Evolutionary conservation across 495 filamentous ascomycete genomes (phyloP), one percentile per base, ranked within the genome.

Genomic region (Podospora anserina): DNA sequence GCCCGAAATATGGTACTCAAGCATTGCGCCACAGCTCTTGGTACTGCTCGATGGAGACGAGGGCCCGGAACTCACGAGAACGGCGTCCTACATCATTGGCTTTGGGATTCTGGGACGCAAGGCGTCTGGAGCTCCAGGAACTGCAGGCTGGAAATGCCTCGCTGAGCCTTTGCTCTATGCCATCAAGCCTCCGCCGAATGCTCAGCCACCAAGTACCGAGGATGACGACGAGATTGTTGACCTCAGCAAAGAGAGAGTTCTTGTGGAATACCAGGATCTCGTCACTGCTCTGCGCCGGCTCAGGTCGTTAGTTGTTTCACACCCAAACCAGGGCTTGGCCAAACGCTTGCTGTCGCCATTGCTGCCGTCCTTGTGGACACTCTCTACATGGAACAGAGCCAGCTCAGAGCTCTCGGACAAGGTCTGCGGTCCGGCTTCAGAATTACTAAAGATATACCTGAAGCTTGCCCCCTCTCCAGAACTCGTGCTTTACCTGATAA

Each of bases 271-370:
- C 11, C 65, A 71, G 27, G 81, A 85, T 6, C 70, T 89, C 11
- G 72, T 71, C 49, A 72, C 71, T 19, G 85, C 87, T 6, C 64
- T 95, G 7, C 78, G 81, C 20, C 85, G 90, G 18, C 69, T 95
- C 6, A 80, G 79, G 34, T 78, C 80, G 5, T 75, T 95, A 6
- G 72, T 89, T 2, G 77, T 86, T 28, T 88, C 90, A 13, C 90
- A 92, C 76, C 88, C 90, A 0, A 90, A 93, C 69, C 89, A 90
- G 3, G 87, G 88, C 1, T 79, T 95, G n/a, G 85, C 87, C 19
- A 92, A 89, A 74, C 83, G 91, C 66, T 76, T 93, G 4, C 76
- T 94, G 5, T 78, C 82, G 39, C 90, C 87, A 0, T 77, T 92
- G 54, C 75, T 90, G 26, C 80, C 90, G n/a, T 85, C 88, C 0